Evolutionary conservation across 306 rosid species (phyloP).

Genomic region (Cucurbita maxima): DNA sequence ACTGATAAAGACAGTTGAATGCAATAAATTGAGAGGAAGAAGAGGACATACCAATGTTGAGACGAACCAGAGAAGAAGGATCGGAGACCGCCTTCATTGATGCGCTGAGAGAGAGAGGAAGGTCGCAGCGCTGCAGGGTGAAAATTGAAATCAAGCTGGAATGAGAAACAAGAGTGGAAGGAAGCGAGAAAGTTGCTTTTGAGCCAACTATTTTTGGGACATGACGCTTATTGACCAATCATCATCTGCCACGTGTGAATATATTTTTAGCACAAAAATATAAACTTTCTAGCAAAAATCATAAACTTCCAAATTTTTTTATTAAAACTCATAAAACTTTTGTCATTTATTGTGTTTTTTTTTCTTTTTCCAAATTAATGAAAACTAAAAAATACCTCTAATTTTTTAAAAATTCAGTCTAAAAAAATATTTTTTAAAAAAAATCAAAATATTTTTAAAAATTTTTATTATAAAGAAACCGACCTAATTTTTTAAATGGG

Average conservation of each 20-base stretch:
- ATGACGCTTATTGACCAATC: background rate
- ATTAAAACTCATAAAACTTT: too few relatives aligned
- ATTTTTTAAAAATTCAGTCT: too few relatives aligned
- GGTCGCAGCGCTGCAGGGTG: background rate
- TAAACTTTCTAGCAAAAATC: too few relatives aligned
- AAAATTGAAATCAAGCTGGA: background rate
- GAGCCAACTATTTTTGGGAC: background rate
- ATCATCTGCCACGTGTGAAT: background rate
- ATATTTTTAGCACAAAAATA: too few relatives aligned
- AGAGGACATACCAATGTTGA: slow-evolving; percentile 48
- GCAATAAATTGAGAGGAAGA: background rate
- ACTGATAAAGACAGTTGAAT: background rate
- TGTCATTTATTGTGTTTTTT: too few relatives aligned
- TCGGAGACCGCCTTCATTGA: slow-evolving; percentile 20
- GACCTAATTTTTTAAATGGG: too few relatives aligned
- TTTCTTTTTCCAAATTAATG: too few relatives aligned
- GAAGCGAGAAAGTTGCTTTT: background rate
- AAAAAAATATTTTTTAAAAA: too few relatives aligned
- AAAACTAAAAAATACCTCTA: too few relatives aligned
- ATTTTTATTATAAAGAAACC: too few relatives aligned
- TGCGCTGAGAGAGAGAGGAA: background rate
- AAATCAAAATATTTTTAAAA: too few relatives aligned
- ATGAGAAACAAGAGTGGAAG: background rate
- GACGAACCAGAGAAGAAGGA: slow-evolving; percentile 40
- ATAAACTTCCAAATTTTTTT: too few relatives aligned